Conservation (phyloP, 2,329 filamentous ascomycete species). For the Penicillium oxalicum region DNA sequence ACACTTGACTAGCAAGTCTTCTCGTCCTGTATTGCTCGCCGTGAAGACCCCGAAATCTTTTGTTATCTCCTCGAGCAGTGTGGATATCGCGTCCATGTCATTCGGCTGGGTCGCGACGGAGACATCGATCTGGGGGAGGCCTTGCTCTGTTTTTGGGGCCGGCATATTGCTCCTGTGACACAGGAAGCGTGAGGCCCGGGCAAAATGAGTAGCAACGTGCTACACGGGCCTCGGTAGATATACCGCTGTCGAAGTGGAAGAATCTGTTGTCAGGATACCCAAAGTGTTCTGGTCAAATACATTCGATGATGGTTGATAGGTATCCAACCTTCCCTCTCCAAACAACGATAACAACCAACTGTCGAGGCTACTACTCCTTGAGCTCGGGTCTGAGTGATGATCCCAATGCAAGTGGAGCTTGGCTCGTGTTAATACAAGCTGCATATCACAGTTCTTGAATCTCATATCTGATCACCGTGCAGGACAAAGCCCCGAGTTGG, state of each 20-base stretch:
- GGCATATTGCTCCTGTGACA: background rate
- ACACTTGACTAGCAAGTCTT: background rate
- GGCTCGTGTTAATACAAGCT: background rate
- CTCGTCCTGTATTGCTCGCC: background rate
- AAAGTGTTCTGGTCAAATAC: background rate
- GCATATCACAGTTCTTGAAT: no score
- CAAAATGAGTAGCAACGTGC: background rate
- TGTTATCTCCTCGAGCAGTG: background rate
- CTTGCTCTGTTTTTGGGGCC: background rate
- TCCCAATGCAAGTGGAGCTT: background rate
- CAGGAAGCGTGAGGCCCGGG: background rate
- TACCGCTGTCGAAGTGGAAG: background rate
- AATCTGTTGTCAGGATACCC: background rate
- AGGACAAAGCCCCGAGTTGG: background rate
- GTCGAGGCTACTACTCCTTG: no score
- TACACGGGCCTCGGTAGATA: background rate
- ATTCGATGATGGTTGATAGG: background rate
- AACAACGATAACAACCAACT: no score
- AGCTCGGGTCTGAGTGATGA: background rate
- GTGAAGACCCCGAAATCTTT: background rate
- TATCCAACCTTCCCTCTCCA: background rate
- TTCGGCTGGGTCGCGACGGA: slow-evolving; percentile 1
- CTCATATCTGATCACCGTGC: background rate
- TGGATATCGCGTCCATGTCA: background rate
- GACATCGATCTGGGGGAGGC: background rate